A percentile compares a stretch with the other conserved stretches of the same genome.
Evolutionary conservation across 2,329 filamentous ascomycete species (phyloP).

Genomic region (Scytalidium lignicola): DNA sequence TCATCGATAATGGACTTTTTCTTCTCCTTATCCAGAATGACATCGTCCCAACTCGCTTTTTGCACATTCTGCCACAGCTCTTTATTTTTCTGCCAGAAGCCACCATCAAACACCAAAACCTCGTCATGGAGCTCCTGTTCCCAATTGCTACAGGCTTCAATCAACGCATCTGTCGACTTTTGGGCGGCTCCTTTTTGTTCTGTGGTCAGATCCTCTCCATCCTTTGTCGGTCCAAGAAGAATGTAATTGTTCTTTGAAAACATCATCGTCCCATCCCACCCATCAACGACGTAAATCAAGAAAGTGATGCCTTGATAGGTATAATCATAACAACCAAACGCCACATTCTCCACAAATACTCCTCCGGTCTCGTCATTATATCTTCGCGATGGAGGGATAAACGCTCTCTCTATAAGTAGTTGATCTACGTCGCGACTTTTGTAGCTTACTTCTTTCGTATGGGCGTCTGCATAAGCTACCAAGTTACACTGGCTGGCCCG

Average conservation of each 20-base stretch:
- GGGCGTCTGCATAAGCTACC: slow-evolving; percentile 17
- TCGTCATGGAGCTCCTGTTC: slow-evolving; percentile 53
- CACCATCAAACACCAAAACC: slow-evolving; percentile 61
- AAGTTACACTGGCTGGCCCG: slow-evolving; percentile 7
- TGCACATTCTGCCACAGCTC: slow-evolving; percentile 54
- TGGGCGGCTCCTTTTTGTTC: slow-evolving; percentile 14
- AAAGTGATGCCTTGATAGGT: slow-evolving; percentile 15
- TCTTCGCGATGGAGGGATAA: slow-evolving; percentile 17
- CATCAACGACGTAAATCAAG: slow-evolving; percentile 19
- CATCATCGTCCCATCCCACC: slow-evolving; percentile 11
- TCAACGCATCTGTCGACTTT: slow-evolving; percentile 40
- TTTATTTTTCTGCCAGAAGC: slow-evolving; percentile 56
- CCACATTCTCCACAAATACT: slow-evolving; percentile 10
- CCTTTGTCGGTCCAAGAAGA: slow-evolving; percentile 7
- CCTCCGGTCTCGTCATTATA: slow-evolving; percentile 21
- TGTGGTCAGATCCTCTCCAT: slow-evolving; percentile 6
- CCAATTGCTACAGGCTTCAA: slow-evolving; percentile 52
- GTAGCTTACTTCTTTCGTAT: slow-evolving; percentile 12
- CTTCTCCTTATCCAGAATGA: slow-evolving; percentile 61
- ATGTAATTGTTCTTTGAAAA: slow-evolving; percentile 14
- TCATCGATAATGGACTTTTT: slow-evolving; percentile 61
- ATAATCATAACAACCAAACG: slow-evolving; percentile 21
- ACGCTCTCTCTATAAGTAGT: slow-evolving; percentile 12
- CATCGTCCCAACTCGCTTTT: slow-evolving; percentile 56
- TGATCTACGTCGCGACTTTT: slow-evolving; percentile 7